phyloP scores from a whole-genome alignment of 495 filamentous ascomycete species.

The Tuber borchii region DNA sequence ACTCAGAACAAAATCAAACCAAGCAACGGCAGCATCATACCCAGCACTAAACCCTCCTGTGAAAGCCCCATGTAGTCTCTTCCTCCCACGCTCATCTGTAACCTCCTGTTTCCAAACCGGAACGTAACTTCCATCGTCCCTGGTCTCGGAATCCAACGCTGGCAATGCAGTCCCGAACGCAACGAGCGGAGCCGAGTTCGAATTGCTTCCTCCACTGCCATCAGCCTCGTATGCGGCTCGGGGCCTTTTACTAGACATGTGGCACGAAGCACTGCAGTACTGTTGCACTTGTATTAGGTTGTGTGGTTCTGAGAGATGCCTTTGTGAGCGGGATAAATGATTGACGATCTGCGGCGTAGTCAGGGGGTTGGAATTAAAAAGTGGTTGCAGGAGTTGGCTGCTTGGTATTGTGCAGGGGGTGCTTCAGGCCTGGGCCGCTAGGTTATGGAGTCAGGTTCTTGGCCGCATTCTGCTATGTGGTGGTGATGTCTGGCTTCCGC shows the following conservation, averaged over 20 bases:
- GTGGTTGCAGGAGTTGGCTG: background rate
- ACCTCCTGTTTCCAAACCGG: conserved; percentile 97
- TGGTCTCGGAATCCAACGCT: conserved; percentile 64
- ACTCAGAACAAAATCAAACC: background rate
- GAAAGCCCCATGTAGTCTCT: conserved; percentile 91
- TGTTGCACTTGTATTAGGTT: background rate
- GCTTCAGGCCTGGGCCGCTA: background rate
- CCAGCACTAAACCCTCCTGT: conserved; percentile 95
- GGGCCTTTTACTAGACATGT: conserved; percentile 74
- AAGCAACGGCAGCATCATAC: conserved; percentile 48
- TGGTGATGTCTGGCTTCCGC: too few species aligned
- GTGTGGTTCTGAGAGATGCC: background rate
- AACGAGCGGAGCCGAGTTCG: conserved; percentile 69
- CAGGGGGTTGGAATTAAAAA: background rate
- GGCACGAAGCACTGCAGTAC: conserved; percentile 5
- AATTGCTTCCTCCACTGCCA: conserved; percentile 46
- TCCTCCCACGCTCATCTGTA: conserved; percentile 83
- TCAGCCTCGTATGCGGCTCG: conserved; percentile 73
- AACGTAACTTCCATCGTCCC: conserved; percentile 90
- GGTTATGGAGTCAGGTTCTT: background rate
- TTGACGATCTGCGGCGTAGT: background rate
- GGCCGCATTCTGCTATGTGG: background rate
- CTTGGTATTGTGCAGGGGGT: background rate
- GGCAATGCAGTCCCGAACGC: conserved; percentile 83
- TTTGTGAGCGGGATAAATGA: background rate